Conservation (phyloP, 1,284 basidiomycete species). For the Meira miltonrushii region DNA sequence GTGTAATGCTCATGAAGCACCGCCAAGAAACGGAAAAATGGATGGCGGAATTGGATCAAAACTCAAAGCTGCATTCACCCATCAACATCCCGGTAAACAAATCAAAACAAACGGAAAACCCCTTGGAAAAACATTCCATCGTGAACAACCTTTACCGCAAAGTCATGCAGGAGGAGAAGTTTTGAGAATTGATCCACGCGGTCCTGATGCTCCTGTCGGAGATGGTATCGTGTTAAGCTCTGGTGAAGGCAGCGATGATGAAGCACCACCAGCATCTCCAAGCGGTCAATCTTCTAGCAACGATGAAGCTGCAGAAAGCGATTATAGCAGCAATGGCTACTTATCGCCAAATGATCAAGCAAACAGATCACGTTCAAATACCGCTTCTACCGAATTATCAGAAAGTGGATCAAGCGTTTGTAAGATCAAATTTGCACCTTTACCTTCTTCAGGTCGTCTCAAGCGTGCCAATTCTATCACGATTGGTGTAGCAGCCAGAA, state of each 20-base stretch:
- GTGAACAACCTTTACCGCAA: slow-evolving; percentile 22
- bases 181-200: slow-evolving; percentile 36
- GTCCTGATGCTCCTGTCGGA: slow-evolving; percentile 26
- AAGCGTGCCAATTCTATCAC: slow-evolving; percentile 48
- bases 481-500: slow-evolving; percentile 44
- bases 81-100: slow-evolving; percentile 30
- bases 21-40: slow-evolving; percentile 12
- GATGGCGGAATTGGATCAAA: slow-evolving; percentile 9
- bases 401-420: slow-evolving; percentile 9
- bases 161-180: slow-evolving; percentile 34
- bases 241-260: background rate
- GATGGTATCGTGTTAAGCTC: slow-evolving; percentile 27
- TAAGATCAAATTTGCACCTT: slow-evolving; percentile 40
- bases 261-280: background rate
- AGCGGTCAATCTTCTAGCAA: background rate
- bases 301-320: background rate
- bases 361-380: background rate
- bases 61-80: slow-evolving; percentile 36
- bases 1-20: slow-evolving; percentile 31
- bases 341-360: background rate
- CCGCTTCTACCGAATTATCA: background rate
- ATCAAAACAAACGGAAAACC: slow-evolving; percentile 28
- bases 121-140: slow-evolving; percentile 36
- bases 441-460: slow-evolving; percentile 34
- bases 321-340: background rate